Base-by-base conservation (phyloP, 176 grass and related monocot genomes). In the Pharus latifolius region DNA sequence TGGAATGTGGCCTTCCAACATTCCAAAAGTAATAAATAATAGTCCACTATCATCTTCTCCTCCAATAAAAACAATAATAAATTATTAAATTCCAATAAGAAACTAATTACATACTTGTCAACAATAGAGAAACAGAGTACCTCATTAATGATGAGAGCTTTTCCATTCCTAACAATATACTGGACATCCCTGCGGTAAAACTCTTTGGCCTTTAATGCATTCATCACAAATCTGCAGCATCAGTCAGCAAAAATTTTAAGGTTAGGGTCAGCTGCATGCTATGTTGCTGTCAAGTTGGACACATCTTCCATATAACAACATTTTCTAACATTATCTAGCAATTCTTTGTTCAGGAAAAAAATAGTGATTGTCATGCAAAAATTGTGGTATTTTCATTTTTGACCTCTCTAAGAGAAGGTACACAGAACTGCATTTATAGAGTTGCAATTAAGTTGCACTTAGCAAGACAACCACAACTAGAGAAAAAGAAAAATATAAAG, bases 81-180 rank as follows among this genome's bases (percentile, higher is more conserved):
- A 31, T 23, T 13, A 9, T 18, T 28, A 26, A 14, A 54, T 31
- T 47, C 45, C 45, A 31, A 19, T 51, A 51, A n/a, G 5, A 73
- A 68, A 14, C 41, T 78, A 78, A 67, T 47, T 5, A 4, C 14
- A 22, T 59, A 22, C 14, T 38, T 60, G 9, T 48, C 10, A 37
- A 27, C 33, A 67, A 41, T 18, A 49, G 10, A 50, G 62, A 55
- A 54, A n/a, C 11, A 55, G 12, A 76, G 31, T 78, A 91, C 89
- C 87, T 98, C 94, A 44, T 98, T 98, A 83, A 98, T 93, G 57
- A 98, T 98, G 7, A 98, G 37, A 71, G 89, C 87, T 74, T 90
- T 98, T 38, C 94, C 94, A 83, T 91, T 78, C 70, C 87, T 80
- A 27, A 93, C 81, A 85, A 98, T 91, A 66, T 98, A 98, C 50